phyloP scores from a whole-genome alignment of 306 rosid species.

The Vicia faba region DNA sequence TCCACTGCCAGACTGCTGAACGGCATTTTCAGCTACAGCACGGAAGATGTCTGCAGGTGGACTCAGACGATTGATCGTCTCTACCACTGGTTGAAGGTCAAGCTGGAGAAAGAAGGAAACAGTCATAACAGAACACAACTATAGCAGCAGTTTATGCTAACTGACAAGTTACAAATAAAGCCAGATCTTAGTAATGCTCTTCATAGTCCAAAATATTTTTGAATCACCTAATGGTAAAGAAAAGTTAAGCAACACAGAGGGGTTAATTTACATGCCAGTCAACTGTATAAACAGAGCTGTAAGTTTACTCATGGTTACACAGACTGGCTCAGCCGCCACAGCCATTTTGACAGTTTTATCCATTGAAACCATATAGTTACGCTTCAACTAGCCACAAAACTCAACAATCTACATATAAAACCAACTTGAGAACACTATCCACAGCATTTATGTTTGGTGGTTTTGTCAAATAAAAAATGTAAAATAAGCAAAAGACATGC shows the following conservation, averaged over 20 bases:
- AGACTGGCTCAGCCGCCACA: too few relatives aligned
- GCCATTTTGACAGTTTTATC: too few relatives aligned
- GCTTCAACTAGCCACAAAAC: too few relatives aligned
- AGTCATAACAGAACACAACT: constrained; percentile 16
- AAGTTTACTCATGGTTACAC: not conserved
- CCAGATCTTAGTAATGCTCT: constrained; percentile 4
- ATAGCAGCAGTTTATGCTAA: constrained; percentile 13
- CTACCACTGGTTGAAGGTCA: constrained; percentile 59
- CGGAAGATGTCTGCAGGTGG: constrained; percentile 66
- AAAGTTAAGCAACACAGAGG: not conserved
- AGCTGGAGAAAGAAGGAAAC: constrained; percentile 44
- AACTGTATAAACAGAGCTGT: not conserved
- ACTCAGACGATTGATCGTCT: constrained; percentile 56
- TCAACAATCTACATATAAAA: not conserved
- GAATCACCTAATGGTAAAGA: constrained; percentile 4
- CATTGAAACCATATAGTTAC: too few relatives aligned
- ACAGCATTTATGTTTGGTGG: not conserved
- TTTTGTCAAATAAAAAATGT: not conserved
- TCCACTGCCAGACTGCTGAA: constrained; percentile 52
- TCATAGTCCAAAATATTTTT: not conserved
- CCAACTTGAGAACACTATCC: not conserved
- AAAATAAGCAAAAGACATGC: not conserved
- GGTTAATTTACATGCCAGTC: not conserved
- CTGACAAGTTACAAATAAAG: not conserved
- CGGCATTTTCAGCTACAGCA: constrained; percentile 71